A percentile compares a stretch with the other conserved stretches of the same genome.
phyloP scores from a whole-genome alignment of 495 filamentous ascomycete species.

The Penicillium salamii region DNA sequence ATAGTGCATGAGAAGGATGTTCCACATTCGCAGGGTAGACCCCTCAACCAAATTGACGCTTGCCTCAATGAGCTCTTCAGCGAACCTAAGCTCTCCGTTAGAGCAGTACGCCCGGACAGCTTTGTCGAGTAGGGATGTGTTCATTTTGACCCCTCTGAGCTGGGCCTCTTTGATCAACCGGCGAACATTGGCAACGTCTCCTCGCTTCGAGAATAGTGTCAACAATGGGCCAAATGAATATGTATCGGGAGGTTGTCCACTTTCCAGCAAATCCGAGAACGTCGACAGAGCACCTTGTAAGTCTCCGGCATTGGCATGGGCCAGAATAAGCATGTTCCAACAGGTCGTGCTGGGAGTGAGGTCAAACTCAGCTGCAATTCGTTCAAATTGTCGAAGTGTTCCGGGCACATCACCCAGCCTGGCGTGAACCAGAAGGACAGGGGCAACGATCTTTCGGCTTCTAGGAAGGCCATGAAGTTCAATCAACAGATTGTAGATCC shows the following conservation, averaged over 20 bases:
- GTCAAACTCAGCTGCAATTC: constrained; percentile 50
- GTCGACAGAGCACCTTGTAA: constrained; percentile 57
- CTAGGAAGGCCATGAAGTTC: constrained; percentile 35
- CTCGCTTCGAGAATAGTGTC: constrained; percentile 64
- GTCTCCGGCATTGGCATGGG: constrained; percentile 63
- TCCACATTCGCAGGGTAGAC: constrained; percentile 68
- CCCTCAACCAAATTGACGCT: constrained; percentile 36
- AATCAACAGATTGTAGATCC: constrained; percentile 32
- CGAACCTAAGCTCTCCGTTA: constrained; percentile 55
- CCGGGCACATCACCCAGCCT: constrained; percentile 57
- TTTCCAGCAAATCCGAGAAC: constrained; percentile 54
- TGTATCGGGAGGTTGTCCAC: constrained; percentile 45
- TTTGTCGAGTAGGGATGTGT: constrained; percentile 55
- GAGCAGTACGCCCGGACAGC: constrained; percentile 68
- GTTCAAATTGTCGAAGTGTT: constrained; percentile 57
- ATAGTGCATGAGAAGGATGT: constrained; percentile 65
- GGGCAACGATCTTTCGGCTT: constrained; percentile 34
- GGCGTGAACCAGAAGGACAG: constrained; percentile 65
- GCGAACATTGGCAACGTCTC: constrained; percentile 68
- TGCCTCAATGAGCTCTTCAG: constrained; percentile 58
- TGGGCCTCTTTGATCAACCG: constrained; percentile 59
- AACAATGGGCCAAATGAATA: constrained; percentile 71
- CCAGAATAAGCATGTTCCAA: constrained; percentile 79
- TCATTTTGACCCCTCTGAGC: constrained; percentile 36
- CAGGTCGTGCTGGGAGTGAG: constrained; percentile 51